Conservation (phyloP, 2,329 filamentous ascomycete species). For the Neonectria magnoliae region DNA sequence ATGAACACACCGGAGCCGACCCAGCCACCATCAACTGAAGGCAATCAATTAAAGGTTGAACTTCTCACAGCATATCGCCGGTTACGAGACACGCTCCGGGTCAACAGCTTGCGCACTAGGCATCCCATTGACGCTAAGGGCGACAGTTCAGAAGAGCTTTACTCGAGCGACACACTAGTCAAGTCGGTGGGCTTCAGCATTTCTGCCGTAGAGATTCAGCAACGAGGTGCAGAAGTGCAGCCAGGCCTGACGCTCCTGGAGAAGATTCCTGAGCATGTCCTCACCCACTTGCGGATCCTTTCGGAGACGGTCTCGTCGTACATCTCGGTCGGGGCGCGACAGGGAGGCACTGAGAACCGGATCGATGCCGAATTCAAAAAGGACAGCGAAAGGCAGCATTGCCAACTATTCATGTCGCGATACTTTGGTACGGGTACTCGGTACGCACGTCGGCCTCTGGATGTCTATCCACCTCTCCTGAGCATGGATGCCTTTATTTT, state of each 20-base stretch:
- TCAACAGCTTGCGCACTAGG: slow-evolving; percentile 61
- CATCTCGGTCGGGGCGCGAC: slow-evolving; percentile 77
- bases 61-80: slow-evolving; percentile 70
- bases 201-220: slow-evolving; percentile 88
- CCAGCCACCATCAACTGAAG: slow-evolving; percentile 29
- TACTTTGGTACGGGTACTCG: slow-evolving; percentile 57
- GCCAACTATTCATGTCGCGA: slow-evolving; percentile 76
- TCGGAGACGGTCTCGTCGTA: slow-evolving; percentile 91
- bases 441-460: slow-evolving; percentile 53
- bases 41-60: slow-evolving; percentile 57
- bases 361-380: slow-evolving; percentile 73
- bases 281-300: slow-evolving; percentile 88
- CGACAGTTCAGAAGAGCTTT: slow-evolving; percentile 56
- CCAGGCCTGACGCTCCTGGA: slow-evolving; percentile 80
- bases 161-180: slow-evolving; percentile 68
- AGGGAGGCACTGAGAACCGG: slow-evolving; percentile 66
- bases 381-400: slow-evolving; percentile 77
- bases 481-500: slow-evolving; percentile 81
- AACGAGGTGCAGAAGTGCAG: slow-evolving; percentile 82
- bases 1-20: slow-evolving; percentile 39
- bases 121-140: slow-evolving; percentile 46
- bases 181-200: slow-evolving; percentile 84
- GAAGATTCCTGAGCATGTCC: slow-evolving; percentile 81
- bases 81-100: slow-evolving; percentile 66
- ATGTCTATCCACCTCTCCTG: slow-evolving; percentile 68